Evolutionary conservation across 2,329 filamentous ascomycete species (phyloP), one percentile per base, ranked within the genome.

Genomic region (Didymella sp.): DNA sequence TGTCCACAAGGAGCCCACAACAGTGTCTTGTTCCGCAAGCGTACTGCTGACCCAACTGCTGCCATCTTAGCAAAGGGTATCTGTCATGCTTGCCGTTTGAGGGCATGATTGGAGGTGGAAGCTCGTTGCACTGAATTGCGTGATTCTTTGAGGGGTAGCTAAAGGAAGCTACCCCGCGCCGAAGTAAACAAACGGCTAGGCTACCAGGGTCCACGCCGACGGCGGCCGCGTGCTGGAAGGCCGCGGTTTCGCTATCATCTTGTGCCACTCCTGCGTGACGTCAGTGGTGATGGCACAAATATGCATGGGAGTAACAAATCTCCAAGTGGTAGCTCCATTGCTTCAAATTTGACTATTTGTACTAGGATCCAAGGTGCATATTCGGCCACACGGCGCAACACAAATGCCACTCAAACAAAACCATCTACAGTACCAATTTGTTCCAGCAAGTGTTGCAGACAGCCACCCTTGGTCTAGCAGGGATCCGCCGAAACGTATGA

Each of bases 361-460:
- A 40, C 46, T 41, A 37, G 7, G 19, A 27, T 43, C 42, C 27
- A 33, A 27, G 15, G 43, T 35, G 33, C 42, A 27, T 41, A 12
- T n/a, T 42, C 27, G 38, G 37, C 30, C 17, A 43, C n/a, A 33
- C 47, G 51, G 43, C n/a, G 21, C 9, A 31, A 40, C 17, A 42
- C 21, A 13, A 13, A 11, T n/a, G 22, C 21, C 37, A 19, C n/a
- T 22, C n/a, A 38, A 33, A 46, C 28, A 42, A 21, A 17, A 15
- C 41, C 43, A 38, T 48, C 42, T 56, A 51, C 47, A 43, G 11
- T 31, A 27, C 37, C 42, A 31, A 51, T 56, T 42, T 51, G 42
- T 25, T 47, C 17, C 37, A 38, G 42, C 47, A 51, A 47, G 48
- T 47, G 47, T 42, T 56, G 54, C 54, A 56, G 47, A 56, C 42